Evolutionary conservation across 441 rosid species (phyloP), one percentile per base, ranked within the genome.

Genomic region (Gossypium gossypioides): DNA sequence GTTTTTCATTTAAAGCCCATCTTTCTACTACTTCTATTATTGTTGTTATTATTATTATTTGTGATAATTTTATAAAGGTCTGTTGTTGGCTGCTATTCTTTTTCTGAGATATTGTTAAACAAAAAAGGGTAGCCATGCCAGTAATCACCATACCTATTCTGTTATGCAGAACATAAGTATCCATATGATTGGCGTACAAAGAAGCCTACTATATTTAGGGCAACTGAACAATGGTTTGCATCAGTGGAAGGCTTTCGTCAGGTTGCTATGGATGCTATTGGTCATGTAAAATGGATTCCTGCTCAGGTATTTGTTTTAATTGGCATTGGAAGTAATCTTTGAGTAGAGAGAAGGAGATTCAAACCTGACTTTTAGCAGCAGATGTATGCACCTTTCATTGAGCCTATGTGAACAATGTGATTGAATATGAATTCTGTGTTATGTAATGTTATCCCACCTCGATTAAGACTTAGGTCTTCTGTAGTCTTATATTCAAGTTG

Each of bases 201-300:
- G 78, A 89, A 88, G 76, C 99, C 97, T 18, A 92, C 97, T 3
- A 95, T 95, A 78, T 92, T 90, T 87, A 89, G 99, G 83, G 99
- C 97, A 16, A 95, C 99, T 48, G 97, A 95, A 85, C 99, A 95
- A 74, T 95, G 97, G 99, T 95, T 95, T 89, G 99, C 99, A 75
- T 95, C 99, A 13, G 97, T 95, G 70, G 97, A 90, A 83, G 97
- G 96, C 60, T 92, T 91, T 74, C 97, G 92, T 24, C 76, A 78
- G 65, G 91, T 88, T 68, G 88, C 97, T 42, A 82, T 91, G 94
- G 92, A 89, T 80, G 97, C 99, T 66, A 88, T 95, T 82, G 79
- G 81, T 62, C 78, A 79, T 42, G 96, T 95, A 44, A 91, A 91
- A 72, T 95, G 99, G 99, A 71, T 92, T 74, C 97, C 99, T 50